phyloP scores from a whole-genome alignment of 2,329 filamentous ascomycete species.

The Ascocoryne sarcoides region DNA sequence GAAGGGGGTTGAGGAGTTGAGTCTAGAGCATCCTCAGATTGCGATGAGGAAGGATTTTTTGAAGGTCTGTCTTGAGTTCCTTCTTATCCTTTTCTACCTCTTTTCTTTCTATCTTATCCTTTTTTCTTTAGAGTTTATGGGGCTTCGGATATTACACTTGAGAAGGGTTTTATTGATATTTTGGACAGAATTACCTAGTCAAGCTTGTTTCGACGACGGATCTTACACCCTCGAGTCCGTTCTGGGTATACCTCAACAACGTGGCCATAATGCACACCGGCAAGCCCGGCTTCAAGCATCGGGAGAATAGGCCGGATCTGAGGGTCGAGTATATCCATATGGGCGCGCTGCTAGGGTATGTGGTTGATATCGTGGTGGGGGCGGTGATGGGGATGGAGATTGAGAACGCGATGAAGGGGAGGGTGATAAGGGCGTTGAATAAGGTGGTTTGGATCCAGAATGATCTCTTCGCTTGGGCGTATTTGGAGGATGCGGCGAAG shows the following conservation, averaged over 20 bases:
- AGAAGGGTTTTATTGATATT: not conserved
- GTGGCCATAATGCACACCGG: conserved; percentile 82
- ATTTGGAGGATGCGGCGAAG: not conserved
- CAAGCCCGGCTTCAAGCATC: conserved; percentile 54
- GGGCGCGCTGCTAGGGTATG: conserved; percentile 61
- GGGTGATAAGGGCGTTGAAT: conserved; percentile 63
- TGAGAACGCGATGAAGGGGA: conserved; percentile 58
- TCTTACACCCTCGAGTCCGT: conserved; percentile 53
- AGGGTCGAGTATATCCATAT: conserved; percentile 78
- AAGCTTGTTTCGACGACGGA: conserved; percentile 64
- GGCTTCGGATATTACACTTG: not conserved
- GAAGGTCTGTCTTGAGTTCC: conserved; percentile 18
- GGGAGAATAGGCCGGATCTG: conserved; percentile 36
- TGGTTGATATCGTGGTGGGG: conserved; percentile 70
- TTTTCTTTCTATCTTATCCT: no score
- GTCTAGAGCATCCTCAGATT: conserved; percentile 58
- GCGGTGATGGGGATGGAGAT: conserved; percentile 61
- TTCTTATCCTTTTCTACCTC: not conserved
- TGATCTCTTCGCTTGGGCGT: conserved; percentile 50
- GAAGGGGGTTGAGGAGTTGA: conserved; percentile 47
- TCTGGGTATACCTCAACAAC: conserved; percentile 79
- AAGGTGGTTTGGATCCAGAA: conserved; percentile 88
- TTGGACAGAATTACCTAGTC: conserved; percentile 60
- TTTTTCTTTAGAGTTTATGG: no score
- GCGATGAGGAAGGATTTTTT: conserved; percentile 69